Evolutionary conservation across 345 rosid genomes (phyloP), one percentile per base, ranked within the genome.

Genomic region (Brassica incana): DNA sequence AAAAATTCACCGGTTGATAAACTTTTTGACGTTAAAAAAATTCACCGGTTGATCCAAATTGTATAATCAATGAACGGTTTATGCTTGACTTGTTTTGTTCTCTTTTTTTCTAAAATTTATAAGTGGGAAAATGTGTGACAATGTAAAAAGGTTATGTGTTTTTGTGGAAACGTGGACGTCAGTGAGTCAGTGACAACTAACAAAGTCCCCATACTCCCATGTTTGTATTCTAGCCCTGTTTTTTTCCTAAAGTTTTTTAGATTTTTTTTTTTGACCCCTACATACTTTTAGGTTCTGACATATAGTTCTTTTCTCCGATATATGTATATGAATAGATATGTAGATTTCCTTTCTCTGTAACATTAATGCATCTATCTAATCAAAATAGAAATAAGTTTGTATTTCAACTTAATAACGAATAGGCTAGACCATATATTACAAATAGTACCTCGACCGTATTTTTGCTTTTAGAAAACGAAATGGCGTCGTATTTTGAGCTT

Each of bases 131-230:
- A 71, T 78, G 76, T 52, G 74, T 58, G 35, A 76, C 43, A 65
- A n/a, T 25, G 4, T 52, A 48, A 48, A 77, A 70, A 77, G 67
- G n/a, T 71, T 54, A 1, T 36, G 66, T 71, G 66, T 65, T 20
- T 38, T 32, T 54, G 72, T 71, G 38, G 40, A 35, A 71, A 25
- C 50, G 29, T 32, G 66, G 36, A 69, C 74, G 69, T 69, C 80
- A 77, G 75, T 50, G 65, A 63, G 71, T 77, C 75, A 69, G 74
- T 70, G 71, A 63, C 71, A 63, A 29, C 56, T 65, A 77, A 72
- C 77, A 72, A 72, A 72, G 60, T 65, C 77, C 77, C 77, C 48
- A 78, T 65, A 72, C 48, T 65, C 77, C 77, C 48, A 78, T 65
- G 72, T 40, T 73, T 60, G 69, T 45, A 15, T 40, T 60, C 58